Evolutionary conservation across 345 rosid species (phyloP).

Genomic region (Passiflora organensis): DNA sequence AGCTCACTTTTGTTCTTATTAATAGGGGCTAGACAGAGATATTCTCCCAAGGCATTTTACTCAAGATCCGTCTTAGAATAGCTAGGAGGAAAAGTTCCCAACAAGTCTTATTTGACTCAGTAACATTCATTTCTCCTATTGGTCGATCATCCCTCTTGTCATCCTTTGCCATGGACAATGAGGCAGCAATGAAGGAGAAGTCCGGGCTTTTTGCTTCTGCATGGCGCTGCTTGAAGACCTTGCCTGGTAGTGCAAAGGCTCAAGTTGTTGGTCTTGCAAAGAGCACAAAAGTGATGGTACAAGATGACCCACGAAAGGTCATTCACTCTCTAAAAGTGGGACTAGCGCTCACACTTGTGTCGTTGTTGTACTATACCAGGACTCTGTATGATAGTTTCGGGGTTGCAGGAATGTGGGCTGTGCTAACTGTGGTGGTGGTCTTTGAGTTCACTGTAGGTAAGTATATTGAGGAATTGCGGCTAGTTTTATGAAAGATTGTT

Average conservation of each 20-base stretch:
- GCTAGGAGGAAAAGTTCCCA: too few species aligned
- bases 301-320: constrained; percentile 31
- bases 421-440: constrained; percentile 22
- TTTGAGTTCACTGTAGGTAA: constrained; percentile 31
- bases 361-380: constrained; percentile 20
- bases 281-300: constrained; percentile 38
- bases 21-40: constrained; percentile 26
- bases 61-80: background rate
- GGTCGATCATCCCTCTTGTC: too few species aligned
- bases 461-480: background rate
- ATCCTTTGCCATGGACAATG: background rate
- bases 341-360: constrained; percentile 18
- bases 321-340: constrained; percentile 28
- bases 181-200: background rate
- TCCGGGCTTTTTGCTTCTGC: background rate
- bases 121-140: too few species aligned
- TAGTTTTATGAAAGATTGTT: too few species aligned
- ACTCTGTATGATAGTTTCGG: constrained; percentile 26
- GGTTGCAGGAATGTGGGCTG: constrained; percentile 30
- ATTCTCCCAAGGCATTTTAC: background rate
- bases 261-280: constrained; percentile 18
- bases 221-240: constrained; percentile 21
- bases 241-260: constrained; percentile 25
- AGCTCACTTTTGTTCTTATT: constrained; percentile 32
- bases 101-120: too few species aligned